Conservation (phyloP, 116 monocot species). For the Cymodocea nodosa region DNA sequence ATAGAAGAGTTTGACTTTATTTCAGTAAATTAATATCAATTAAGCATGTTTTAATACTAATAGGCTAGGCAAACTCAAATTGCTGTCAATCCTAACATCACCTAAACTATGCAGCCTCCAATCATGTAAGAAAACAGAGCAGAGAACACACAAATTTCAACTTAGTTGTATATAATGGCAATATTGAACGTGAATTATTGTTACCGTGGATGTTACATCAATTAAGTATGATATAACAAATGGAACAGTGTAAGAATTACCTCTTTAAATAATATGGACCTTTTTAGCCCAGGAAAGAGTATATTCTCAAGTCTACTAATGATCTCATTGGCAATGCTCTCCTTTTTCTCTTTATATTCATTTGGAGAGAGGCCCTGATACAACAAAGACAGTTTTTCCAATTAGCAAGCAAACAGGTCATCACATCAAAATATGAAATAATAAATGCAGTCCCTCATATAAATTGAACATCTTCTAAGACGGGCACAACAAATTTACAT, state of each 20-base stretch:
- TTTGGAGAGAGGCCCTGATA: constrained; percentile 50
- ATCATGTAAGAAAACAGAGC: too few species aligned
- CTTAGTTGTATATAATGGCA: too few species aligned
- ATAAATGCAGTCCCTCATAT: neutral
- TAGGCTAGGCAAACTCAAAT: too few species aligned
- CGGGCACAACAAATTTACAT: neutral
- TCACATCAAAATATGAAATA: neutral
- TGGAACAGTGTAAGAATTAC: constrained; percentile 16
- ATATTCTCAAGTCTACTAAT: constrained; percentile 77
- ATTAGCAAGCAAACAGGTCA: neutral
- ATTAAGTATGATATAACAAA: too few species aligned
- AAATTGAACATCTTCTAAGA: neutral
- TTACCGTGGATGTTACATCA: too few species aligned
- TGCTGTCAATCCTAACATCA: too few species aligned
- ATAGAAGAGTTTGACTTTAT: too few species aligned
- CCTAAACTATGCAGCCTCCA: too few species aligned
- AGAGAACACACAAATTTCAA: too few species aligned
- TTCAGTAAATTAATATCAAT: too few species aligned
- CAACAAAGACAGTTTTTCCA: constrained; percentile 4
- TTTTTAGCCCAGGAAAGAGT: constrained; percentile 85
- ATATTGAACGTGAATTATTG: too few species aligned
- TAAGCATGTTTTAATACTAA: too few species aligned
- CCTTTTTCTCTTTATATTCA: constrained; percentile 80
- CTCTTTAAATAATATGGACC: constrained; percentile 82
- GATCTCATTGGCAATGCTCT: constrained; percentile 57